Conservation (phyloP, 495 filamentous ascomycete species). For the Chlorociboria aeruginascens region DNA sequence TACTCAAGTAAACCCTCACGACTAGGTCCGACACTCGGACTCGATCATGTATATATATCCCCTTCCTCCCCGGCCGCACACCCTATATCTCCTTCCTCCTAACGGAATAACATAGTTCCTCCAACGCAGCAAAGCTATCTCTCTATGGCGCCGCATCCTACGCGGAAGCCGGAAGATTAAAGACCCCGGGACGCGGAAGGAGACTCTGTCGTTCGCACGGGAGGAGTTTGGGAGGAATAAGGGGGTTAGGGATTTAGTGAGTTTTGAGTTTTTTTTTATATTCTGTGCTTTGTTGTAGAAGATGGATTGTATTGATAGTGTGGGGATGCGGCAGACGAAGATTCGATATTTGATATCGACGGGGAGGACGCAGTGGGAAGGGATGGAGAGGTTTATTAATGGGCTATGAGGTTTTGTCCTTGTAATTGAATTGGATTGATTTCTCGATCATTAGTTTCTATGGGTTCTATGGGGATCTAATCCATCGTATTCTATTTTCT, state of each 20-base stretch:
- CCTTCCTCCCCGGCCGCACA: background rate
- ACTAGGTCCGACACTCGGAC: constrained; percentile 26
- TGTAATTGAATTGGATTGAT: too few relatives aligned
- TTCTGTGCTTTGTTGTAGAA: background rate
- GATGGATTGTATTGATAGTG: constrained; percentile 5
- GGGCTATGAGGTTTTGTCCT: constrained; percentile 25
- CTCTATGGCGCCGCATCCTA: constrained; percentile 46
- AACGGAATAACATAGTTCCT: constrained; percentile 37
- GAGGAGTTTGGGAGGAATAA: constrained; percentile 66
- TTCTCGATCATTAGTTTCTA: too few relatives aligned
- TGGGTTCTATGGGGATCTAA: background rate
- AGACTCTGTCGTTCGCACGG: constrained; percentile 60
- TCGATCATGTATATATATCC: constrained; percentile 35
- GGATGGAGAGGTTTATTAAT: constrained; percentile 46
- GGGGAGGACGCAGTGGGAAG: constrained; percentile 47
- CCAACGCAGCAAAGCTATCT: constrained; percentile 39
- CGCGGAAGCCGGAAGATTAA: constrained; percentile 35
- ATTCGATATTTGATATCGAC: constrained; percentile 45
- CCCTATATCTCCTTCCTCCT: background rate
- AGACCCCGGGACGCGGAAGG: constrained; percentile 42
- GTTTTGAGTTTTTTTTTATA: constrained; percentile 17
- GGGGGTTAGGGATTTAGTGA: constrained; percentile 55
- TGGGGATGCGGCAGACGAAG: constrained; percentile 22
- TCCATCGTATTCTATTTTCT: background rate
- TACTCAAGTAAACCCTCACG: background rate